phyloP scores from a whole-genome alignment of 495 filamentous ascomycete genomes.

The Aspergillus affinis region DNA sequence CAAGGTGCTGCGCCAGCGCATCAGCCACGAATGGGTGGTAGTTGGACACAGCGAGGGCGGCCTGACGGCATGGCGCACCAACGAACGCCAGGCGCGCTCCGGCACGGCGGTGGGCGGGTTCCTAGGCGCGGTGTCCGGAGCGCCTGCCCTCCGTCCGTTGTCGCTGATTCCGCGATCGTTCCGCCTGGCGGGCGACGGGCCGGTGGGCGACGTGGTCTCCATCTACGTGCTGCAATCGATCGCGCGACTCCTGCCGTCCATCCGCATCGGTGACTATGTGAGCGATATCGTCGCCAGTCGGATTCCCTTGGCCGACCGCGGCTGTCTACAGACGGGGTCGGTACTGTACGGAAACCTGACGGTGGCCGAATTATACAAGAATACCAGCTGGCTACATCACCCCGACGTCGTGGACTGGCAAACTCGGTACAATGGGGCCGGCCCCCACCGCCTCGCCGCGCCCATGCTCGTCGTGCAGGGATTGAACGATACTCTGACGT shows the following conservation, averaged over 20 bases:
- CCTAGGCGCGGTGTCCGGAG: slow-evolving; percentile 13
- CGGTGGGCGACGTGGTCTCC: slow-evolving; percentile 5
- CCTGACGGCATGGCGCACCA: slow-evolving; percentile 7
- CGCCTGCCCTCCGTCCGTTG: slow-evolving; percentile 9
- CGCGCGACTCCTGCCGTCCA: slow-evolving; percentile 5
- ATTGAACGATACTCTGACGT: not conserved
- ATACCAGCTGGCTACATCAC: slow-evolving; percentile 3
- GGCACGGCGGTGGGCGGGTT: slow-evolving; percentile 4
- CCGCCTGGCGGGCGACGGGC: slow-evolving; percentile 1
- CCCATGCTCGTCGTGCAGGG: slow-evolving; percentile 13
- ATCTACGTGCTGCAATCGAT: slow-evolving; percentile 11
- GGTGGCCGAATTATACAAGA: slow-evolving; percentile 6
- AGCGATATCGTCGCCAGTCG: slow-evolving; percentile 2
- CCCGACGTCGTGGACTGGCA: slow-evolving; percentile 9
- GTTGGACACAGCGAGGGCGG: slow-evolving; percentile 14
- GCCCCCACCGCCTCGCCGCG: slow-evolving; percentile 2
- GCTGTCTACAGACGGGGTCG: slow-evolving; percentile 2
- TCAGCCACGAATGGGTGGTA: slow-evolving; percentile 1
- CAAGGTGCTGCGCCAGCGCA: not conserved
- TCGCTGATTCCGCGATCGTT: slow-evolving; percentile 6
- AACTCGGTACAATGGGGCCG: slow-evolving; percentile 7
- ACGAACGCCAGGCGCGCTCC: not conserved
- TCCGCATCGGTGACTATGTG: slow-evolving; percentile 3
- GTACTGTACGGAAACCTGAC: slow-evolving; percentile 1
- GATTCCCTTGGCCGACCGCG: not conserved